A percentile compares a stretch with the other conserved stretches of the same genome.
Evolutionary conservation across 1,139 yeast genomes (phyloP).

Genomic region (Pichia sp.): DNA sequence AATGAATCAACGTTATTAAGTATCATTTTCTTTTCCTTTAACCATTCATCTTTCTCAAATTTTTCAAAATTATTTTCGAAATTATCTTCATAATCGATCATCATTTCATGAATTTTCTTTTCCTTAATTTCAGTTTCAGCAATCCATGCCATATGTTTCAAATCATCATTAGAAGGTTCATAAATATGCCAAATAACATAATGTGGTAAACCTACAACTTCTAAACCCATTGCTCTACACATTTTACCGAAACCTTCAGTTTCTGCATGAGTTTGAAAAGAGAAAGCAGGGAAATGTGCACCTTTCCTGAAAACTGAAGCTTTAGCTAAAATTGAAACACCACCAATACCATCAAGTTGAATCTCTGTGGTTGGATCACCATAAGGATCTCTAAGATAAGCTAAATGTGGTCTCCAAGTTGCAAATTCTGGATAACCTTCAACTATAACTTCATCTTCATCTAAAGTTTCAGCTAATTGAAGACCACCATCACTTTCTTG

Average conservation of each 20-base stretch:
- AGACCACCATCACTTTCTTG: slow-evolving; percentile 68
- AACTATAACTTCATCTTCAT: slow-evolving; percentile 80
- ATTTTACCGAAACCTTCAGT: slow-evolving; percentile 89
- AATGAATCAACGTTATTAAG: slow-evolving; percentile 66
- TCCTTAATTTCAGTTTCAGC: slow-evolving; percentile 80
- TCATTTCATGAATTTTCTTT: slow-evolving; percentile 51
- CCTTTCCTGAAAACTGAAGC: slow-evolving; percentile 80
- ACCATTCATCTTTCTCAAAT: slow-evolving; percentile 57
- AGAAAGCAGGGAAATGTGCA: slow-evolving; percentile 81
- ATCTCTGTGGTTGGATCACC: slow-evolving; percentile 63
- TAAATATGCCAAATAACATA: slow-evolving; percentile 84
- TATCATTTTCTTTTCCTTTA: slow-evolving; percentile 53
- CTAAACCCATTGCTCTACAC: slow-evolving; percentile 73
- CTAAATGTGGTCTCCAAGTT: slow-evolving; percentile 80
- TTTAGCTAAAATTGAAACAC: slow-evolving; percentile 76
- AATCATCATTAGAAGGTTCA: slow-evolving; percentile 88
- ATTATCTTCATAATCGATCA: slow-evolving; percentile 62
- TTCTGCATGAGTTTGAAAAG: slow-evolving; percentile 85
- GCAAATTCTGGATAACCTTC: slow-evolving; percentile 89
- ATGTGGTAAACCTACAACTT: slow-evolving; percentile 82
- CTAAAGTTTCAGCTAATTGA: slow-evolving; percentile 55
- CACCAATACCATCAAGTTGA: slow-evolving; percentile 82
- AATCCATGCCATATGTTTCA: slow-evolving; percentile 95
- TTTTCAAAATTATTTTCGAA: slow-evolving; percentile 76
- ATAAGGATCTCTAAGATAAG: slow-evolving; percentile 58